Conservation (phyloP, 2,329 filamentous ascomycete species). For the Coleophoma cylindrospora region DNA sequence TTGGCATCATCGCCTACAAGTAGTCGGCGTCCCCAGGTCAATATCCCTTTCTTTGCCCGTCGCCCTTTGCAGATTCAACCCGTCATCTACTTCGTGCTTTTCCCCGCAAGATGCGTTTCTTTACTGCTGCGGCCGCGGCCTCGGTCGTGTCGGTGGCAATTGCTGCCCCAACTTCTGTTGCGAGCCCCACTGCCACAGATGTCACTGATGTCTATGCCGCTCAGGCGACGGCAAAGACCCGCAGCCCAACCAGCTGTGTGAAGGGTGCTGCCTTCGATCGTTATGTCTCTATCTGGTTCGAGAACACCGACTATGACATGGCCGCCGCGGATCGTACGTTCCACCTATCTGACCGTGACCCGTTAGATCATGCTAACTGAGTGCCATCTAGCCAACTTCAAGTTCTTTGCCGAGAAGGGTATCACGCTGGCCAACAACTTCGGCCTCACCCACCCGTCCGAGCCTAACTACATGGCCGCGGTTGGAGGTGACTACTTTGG, state of each 20-base stretch:
- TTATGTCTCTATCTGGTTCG: constrained; percentile 69
- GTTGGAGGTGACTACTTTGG: constrained; percentile 65
- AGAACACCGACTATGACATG: constrained; percentile 68
- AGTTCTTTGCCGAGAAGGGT: constrained; percentile 54
- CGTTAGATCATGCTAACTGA: constrained; percentile 22
- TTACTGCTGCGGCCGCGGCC: constrained; percentile 13
- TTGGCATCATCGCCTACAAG: constrained; percentile 13
- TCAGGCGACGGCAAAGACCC: constrained; percentile 54
- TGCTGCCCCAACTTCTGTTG: constrained; percentile 14
- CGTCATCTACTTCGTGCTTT: not conserved
- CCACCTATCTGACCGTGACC: not conserved
- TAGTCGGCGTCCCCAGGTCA: constrained; percentile 2
- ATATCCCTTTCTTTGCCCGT: not conserved
- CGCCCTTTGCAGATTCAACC: constrained; percentile 9
- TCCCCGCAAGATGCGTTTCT: constrained; percentile 18
- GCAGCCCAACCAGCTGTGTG: constrained; percentile 57
- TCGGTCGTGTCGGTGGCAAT: constrained; percentile 21
- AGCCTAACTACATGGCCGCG: constrained; percentile 71
- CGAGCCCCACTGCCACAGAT: constrained; percentile 41
- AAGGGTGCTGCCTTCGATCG: constrained; percentile 70
- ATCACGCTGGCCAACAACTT: constrained; percentile 56
- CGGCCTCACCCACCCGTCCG: constrained; percentile 65
- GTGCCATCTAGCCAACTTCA: constrained; percentile 40
- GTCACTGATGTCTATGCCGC: constrained; percentile 46
- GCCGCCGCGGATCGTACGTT: constrained; percentile 57